These are phyloP conservation scores for Fusarium keratoplasticum DNA, from an alignment of 2,329 filamentous ascomycete species.

Conservation along the genomic window DNA sequence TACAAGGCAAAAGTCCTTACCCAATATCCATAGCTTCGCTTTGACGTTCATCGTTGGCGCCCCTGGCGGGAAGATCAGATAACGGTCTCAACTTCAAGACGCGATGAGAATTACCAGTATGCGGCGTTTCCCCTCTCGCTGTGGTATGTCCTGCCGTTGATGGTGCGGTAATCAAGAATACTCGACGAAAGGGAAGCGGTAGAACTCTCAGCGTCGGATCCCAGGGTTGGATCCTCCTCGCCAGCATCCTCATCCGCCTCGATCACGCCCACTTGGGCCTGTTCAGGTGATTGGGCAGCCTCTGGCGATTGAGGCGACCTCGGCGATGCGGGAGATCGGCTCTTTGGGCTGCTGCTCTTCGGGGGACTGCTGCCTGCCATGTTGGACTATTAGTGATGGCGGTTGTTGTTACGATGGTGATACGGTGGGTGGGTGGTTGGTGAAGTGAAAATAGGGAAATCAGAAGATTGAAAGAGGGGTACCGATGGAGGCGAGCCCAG, in stretches of 20 bases:
- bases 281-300: neutral
- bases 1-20: neutral
- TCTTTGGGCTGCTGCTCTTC: neutral
- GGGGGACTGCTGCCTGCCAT: neutral
- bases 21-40: neutral
- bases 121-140: neutral
- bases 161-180: neutral
- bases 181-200: neutral
- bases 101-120: neutral
- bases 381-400: neutral
- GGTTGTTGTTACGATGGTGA: neutral
- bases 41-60: neutral
- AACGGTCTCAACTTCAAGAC: neutral
- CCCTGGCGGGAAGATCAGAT: neutral
- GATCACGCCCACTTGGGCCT: neutral
- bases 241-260: neutral
- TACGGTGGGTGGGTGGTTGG: neutral
- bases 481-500: neutral
- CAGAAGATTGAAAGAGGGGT: neutral
- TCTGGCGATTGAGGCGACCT: neutral
- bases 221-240: neutral
- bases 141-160: neutral
- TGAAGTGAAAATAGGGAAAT: neutral
- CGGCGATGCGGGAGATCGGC: neutral
- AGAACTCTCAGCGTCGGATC: neutral